Conservation (phyloP, 1,284 basidiomycete genomes). For the Ustilago cynodontis region DNA sequence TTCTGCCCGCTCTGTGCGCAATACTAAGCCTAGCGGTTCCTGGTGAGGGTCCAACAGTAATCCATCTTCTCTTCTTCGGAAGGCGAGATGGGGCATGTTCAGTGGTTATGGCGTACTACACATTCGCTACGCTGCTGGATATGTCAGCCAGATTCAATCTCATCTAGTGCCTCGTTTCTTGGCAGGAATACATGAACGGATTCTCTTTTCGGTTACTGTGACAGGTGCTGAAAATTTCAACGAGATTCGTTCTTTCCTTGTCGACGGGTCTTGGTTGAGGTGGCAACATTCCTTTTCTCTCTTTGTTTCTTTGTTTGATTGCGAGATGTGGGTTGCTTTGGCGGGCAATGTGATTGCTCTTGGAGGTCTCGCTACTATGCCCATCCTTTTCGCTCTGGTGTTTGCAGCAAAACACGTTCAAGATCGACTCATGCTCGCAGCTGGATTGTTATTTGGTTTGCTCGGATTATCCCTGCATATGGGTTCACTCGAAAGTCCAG, state of each 20-base stretch:
- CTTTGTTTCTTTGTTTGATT: not conserved
- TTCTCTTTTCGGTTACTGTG: conserved; percentile 38
- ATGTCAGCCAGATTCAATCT: conserved; percentile 35
- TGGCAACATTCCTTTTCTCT: conserved; percentile 33
- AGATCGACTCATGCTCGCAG: conserved; percentile 46
- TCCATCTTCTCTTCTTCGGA: conserved; percentile 9
- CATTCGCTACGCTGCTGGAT: conserved; percentile 44
- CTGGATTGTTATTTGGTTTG: conserved; percentile 42
- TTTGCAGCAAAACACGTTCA: conserved; percentile 45
- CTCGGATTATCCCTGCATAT: conserved; percentile 49
- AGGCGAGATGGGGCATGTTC: conserved; percentile 24
- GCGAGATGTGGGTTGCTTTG: not conserved
- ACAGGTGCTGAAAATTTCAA: conserved; percentile 34
- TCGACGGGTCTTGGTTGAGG: conserved; percentile 32
- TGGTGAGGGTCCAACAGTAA: conserved; percentile 57
- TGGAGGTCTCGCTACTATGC: conserved; percentile 47
- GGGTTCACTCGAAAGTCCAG: conserved; percentile 42
- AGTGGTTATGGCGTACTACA: conserved; percentile 46
- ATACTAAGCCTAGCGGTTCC: conserved; percentile 56
- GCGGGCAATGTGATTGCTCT: conserved; percentile 55
- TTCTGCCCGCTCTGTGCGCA: conserved; percentile 54
- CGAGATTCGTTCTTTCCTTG: conserved; percentile 26
- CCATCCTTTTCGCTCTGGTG: conserved; percentile 48
- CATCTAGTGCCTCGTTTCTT: conserved; percentile 17
- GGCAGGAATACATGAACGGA: conserved; percentile 19